phyloP scores from a whole-genome alignment of 352 stramenopile genomes.

The Phytophthora multivora region DNA sequence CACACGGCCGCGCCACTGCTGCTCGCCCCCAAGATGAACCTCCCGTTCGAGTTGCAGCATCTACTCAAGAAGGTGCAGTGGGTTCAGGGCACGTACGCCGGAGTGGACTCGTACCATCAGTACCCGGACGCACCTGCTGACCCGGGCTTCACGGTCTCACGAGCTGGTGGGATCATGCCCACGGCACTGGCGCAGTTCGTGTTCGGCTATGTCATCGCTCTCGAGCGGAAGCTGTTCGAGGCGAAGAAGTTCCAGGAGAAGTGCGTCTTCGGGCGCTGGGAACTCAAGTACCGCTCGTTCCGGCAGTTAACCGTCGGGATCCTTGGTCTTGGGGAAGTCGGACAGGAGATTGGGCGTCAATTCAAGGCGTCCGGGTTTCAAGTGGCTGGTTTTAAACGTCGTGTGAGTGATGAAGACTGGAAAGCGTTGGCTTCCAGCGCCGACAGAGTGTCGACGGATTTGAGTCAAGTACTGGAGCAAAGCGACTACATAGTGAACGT shows the following conservation, averaged over 20 bases:
- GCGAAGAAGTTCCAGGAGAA: constrained; percentile 38
- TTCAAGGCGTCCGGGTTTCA: constrained; percentile 63
- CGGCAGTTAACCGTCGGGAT: constrained; percentile 56
- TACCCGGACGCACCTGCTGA: constrained; percentile 20
- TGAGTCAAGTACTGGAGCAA: constrained; percentile 49
- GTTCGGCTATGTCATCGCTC: constrained; percentile 46
- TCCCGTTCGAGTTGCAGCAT: constrained; percentile 43
- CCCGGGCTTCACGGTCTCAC: constrained; percentile 47
- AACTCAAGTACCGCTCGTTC: constrained; percentile 49
- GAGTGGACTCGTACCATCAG: constrained; percentile 53
- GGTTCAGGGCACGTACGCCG: constrained; percentile 61
- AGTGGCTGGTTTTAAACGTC: constrained; percentile 73
- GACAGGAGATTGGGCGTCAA: constrained; percentile 55
- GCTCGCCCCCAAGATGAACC: constrained; percentile 37
- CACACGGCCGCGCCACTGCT: constrained; percentile 41
- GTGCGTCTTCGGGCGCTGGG: constrained; percentile 35
- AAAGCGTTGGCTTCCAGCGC: constrained; percentile 28
- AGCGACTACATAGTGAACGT: constrained; percentile 86
- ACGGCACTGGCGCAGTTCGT: constrained; percentile 55
- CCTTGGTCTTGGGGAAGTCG: constrained; percentile 65
- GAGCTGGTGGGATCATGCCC: constrained; percentile 62
- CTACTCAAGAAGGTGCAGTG: constrained; percentile 52
- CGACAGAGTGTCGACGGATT: constrained; percentile 47
- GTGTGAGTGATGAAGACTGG: constrained; percentile 29
- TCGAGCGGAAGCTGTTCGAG: constrained; percentile 54